phyloP scores from a whole-genome alignment of 495 filamentous ascomycete species.

The Trichoderma virens region DNA sequence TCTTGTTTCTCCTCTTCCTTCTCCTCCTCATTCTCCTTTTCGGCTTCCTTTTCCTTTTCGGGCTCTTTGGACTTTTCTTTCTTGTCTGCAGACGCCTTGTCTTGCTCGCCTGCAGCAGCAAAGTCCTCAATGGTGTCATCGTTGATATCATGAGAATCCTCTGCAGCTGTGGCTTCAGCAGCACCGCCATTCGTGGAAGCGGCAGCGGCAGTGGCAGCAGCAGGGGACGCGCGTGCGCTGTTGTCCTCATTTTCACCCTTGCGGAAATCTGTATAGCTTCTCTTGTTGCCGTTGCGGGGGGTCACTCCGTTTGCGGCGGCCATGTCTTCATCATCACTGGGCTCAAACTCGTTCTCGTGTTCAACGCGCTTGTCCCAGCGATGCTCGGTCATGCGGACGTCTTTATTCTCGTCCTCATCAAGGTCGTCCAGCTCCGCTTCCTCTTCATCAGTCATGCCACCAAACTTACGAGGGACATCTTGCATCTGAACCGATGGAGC shows the following conservation, averaged over 20 bases:
- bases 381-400: constrained; percentile 73
- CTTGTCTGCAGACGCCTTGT: constrained; percentile 34
- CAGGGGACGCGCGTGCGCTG: constrained; percentile 21
- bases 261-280: constrained; percentile 60
- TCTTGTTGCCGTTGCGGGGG: constrained; percentile 51
- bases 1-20: not conserved
- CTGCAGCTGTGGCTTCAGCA: constrained; percentile 41
- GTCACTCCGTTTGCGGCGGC: constrained; percentile 64
- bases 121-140: constrained; percentile 32
- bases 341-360: constrained; percentile 69
- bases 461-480: constrained; percentile 74
- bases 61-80: constrained; percentile 52
- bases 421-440: constrained; percentile 83
- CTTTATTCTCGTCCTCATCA: constrained; percentile 86
- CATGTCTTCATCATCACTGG: constrained; percentile 84
- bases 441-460: constrained; percentile 67
- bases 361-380: constrained; percentile 73
- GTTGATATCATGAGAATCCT: constrained; percentile 39
- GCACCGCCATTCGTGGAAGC: constrained; percentile 48
- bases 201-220: constrained; percentile 42
- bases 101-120: constrained; percentile 32
- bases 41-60: constrained; percentile 44
- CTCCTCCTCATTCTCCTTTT: constrained; percentile 42
- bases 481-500: constrained; percentile 92
- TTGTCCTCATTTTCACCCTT: constrained; percentile 62